phyloP scores from a whole-genome alignment of 257 asterid species.

The Solanum virginianum region DNA sequence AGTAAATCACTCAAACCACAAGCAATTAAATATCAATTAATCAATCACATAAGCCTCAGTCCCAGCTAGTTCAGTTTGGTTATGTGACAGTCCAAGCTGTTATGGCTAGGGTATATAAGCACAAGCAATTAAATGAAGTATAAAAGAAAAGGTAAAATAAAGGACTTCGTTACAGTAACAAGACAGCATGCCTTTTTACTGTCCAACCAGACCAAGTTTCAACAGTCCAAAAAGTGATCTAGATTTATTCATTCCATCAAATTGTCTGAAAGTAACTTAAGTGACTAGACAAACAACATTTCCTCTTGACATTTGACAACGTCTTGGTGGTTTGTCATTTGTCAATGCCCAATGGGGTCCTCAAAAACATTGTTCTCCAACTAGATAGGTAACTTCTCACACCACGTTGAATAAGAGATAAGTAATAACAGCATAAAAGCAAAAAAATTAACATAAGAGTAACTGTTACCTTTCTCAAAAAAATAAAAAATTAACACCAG shows the following conservation, averaged over 20 bases:
- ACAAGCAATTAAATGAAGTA: not conserved
- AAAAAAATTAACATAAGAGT: not conserved
- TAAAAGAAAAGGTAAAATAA: not conserved
- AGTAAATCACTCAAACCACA: not conserved
- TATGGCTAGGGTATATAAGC: not conserved
- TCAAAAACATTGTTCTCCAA: not conserved
- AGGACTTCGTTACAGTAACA: not conserved
- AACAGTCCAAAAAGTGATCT: not conserved
- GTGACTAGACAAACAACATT: not conserved
- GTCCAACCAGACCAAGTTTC: not conserved
- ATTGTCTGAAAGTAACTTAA: not conserved
- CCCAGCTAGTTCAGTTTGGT: not conserved
- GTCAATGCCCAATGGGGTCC: not conserved
- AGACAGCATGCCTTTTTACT: not conserved
- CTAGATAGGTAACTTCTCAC: not conserved
- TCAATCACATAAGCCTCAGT: not conserved
- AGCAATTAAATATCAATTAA: not conserved
- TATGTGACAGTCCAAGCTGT: not conserved
- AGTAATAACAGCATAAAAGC: not conserved
- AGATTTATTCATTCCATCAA: not conserved
- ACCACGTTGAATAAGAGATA: not conserved
- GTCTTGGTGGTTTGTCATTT: not conserved
- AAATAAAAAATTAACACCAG: not conserved
- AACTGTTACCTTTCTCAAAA: too few species aligned
- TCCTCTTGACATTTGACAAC: not conserved